Evolutionary conservation across 345 rosid species (phyloP).

Genomic region (Eucalyptus lansdowneana): DNA sequence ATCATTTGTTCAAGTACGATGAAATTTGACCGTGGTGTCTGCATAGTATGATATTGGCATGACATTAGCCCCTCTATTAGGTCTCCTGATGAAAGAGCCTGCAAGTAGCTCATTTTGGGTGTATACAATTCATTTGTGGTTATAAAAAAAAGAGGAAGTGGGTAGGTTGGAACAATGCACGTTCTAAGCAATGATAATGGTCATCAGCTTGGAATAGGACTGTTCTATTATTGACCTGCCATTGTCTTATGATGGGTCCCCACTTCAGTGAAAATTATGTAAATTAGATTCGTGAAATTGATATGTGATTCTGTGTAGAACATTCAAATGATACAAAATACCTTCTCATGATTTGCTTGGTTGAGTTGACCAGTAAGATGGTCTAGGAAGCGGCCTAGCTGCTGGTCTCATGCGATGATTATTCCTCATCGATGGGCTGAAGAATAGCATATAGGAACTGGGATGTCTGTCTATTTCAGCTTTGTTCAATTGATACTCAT

Average conservation of each 20-base stretch:
- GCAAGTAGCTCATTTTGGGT: not conserved
- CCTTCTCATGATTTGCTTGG: not conserved
- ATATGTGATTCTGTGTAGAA: not conserved
- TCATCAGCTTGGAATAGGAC: not conserved
- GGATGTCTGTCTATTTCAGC: not conserved
- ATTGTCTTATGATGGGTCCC: not conserved
- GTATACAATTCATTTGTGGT: not conserved
- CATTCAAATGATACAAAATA: not conserved
- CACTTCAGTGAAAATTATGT: not conserved
- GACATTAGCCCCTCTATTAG: not conserved
- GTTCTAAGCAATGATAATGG: not conserved
- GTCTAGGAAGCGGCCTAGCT: not conserved
- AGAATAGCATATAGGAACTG: not conserved
- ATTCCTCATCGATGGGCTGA: not conserved
- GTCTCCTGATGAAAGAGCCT: not conserved
- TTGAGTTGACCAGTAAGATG: not conserved
- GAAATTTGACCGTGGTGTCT: not conserved
- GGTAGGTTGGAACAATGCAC: not conserved
- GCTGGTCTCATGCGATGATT: not conserved
- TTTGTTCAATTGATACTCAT: not conserved
- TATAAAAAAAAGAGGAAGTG: not conserved
- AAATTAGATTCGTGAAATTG: not conserved
- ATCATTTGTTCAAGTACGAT: not conserved
- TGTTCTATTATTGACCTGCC: not conserved
- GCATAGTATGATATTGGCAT: not conserved